These are phyloP conservation scores for Parastagonospora avenae DNA, from an alignment of 2,329 filamentous ascomycete genomes.

Conservation along the genomic window DNA sequence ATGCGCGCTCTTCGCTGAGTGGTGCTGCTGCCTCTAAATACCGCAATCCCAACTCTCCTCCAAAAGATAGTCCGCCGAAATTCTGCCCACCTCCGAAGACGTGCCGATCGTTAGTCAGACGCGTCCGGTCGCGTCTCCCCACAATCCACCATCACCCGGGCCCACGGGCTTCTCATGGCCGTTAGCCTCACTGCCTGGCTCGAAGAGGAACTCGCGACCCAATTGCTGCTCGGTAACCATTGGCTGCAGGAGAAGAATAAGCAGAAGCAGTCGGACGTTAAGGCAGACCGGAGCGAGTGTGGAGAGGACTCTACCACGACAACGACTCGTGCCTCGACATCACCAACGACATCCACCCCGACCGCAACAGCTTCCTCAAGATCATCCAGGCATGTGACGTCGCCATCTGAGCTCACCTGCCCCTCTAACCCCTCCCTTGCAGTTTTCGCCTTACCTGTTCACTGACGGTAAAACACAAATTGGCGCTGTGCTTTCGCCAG, in stretches of 20 bases:
- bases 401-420: background rate
- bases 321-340: slow-evolving; percentile 44
- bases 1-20: too few species aligned
- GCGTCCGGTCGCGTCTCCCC: slow-evolving; percentile 20
- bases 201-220: slow-evolving; percentile 21
- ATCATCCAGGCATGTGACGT: slow-evolving; percentile 27
- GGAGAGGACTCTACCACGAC: slow-evolving; percentile 37
- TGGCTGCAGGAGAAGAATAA: slow-evolving; percentile 27
- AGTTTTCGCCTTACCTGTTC: slow-evolving; percentile 27
- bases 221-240: slow-evolving; percentile 25
- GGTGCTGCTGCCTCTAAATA: too few species aligned
- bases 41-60: too few species aligned
- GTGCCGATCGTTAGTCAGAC: background rate
- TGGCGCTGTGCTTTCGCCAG: slow-evolving; percentile 17
- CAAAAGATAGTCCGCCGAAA: too few species aligned
- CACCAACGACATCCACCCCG: slow-evolving; percentile 11
- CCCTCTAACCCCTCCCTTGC: slow-evolving; percentile 2
- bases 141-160: background rate
- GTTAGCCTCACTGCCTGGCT: slow-evolving; percentile 27
- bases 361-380: slow-evolving; percentile 19
- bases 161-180: slow-evolving; percentile 15
- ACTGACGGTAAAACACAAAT: slow-evolving; percentile 35
- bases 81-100: background rate
- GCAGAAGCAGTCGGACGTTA: slow-evolving; percentile 8
- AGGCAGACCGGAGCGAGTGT: slow-evolving; percentile 12